A percentile compares a stretch with the other conserved stretches of the same genome.
phyloP scores from a whole-genome alignment of 2,329 filamentous ascomycete species.

The Drechslerella coelobrocha region DNA sequence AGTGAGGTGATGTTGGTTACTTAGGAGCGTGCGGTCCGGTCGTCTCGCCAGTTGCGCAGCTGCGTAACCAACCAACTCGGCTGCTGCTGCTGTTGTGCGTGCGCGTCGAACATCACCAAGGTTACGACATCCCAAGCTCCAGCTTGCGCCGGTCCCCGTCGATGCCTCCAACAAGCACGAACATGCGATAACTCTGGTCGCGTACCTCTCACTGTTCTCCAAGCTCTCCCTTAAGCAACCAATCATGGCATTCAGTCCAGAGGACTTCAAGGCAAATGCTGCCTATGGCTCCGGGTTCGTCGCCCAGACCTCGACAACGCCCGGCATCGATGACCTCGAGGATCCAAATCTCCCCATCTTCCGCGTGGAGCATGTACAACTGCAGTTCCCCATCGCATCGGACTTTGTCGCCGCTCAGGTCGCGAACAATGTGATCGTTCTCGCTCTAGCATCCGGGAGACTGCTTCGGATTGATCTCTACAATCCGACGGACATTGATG shows the following conservation, averaged over 20 bases:
- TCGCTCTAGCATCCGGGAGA: constrained; percentile 88
- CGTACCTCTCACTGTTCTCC: constrained; percentile 3
- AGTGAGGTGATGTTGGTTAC: no score
- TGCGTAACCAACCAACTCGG: not conserved
- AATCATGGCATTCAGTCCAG: constrained; percentile 43
- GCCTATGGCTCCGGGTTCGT: constrained; percentile 45
- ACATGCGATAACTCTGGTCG: constrained; percentile 33
- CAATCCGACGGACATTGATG: constrained; percentile 92
- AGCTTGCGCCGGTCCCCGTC: no score
- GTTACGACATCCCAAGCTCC: no score
- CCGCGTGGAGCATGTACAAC: constrained; percentile 87
- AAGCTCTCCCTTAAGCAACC: constrained; percentile 3
- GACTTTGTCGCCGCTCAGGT: constrained; percentile 97
- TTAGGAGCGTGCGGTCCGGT: not conserved
- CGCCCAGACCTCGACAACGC: constrained; percentile 41
- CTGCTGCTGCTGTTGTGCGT: no score
- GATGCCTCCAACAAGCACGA: constrained; percentile 1
- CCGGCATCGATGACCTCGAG: constrained; percentile 61
- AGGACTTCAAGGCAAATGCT: constrained; percentile 42
- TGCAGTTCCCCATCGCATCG: constrained; percentile 91
- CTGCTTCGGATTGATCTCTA: constrained; percentile 94
- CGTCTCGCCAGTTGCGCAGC: not conserved
- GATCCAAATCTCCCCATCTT: constrained; percentile 82
- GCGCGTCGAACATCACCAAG: no score
- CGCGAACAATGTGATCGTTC: constrained; percentile 92